These are phyloP conservation scores for Chionographis japonica DNA, from an alignment of 106 monocot species.

Conservation along the genomic window DNA sequence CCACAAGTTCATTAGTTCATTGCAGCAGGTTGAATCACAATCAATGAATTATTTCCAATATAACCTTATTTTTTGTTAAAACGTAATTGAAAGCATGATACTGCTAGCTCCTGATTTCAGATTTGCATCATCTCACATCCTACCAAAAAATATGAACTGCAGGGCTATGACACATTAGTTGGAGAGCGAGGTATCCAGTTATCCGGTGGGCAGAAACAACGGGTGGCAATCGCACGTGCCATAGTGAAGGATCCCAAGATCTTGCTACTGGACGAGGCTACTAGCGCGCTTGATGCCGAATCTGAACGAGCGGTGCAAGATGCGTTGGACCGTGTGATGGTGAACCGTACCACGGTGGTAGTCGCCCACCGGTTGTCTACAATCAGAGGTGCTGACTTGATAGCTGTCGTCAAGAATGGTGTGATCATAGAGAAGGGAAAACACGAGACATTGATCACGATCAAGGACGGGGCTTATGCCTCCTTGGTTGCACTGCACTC, in stretches of 20 bases:
- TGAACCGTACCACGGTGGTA: slow-evolving; percentile 38
- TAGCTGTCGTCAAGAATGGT: slow-evolving; percentile 43
- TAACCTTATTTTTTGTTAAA: too few species aligned
- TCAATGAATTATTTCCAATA: not conserved
- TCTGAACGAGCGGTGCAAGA: slow-evolving; percentile 44
- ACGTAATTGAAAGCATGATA: too few species aligned
- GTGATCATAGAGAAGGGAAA: slow-evolving; percentile 44
- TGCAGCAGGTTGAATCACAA: slow-evolving; percentile 9
- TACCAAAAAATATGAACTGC: not conserved
- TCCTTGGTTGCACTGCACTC: slow-evolving; percentile 43
- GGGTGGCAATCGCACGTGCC: slow-evolving; percentile 43
- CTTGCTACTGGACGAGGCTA: slow-evolving; percentile 44
- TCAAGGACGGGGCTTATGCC: slow-evolving; percentile 52
- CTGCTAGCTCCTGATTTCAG: too few species aligned
- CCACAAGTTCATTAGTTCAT: slow-evolving; percentile 13
- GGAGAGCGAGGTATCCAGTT: slow-evolving; percentile 45
- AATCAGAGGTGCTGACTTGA: slow-evolving; percentile 32
- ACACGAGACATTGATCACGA: slow-evolving; percentile 38
- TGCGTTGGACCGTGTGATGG: slow-evolving; percentile 42
- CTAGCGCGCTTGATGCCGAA: slow-evolving; percentile 54
- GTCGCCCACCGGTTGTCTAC: slow-evolving; percentile 45
- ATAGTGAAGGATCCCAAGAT: slow-evolving; percentile 46
- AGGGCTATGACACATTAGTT: slow-evolving; percentile 46
- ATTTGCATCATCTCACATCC: not conserved
- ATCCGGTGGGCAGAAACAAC: slow-evolving; percentile 50